Evolutionary conservation across 495 filamentous ascomycete genomes (phyloP).

Genomic region (Talaromyces adpressus): DNA sequence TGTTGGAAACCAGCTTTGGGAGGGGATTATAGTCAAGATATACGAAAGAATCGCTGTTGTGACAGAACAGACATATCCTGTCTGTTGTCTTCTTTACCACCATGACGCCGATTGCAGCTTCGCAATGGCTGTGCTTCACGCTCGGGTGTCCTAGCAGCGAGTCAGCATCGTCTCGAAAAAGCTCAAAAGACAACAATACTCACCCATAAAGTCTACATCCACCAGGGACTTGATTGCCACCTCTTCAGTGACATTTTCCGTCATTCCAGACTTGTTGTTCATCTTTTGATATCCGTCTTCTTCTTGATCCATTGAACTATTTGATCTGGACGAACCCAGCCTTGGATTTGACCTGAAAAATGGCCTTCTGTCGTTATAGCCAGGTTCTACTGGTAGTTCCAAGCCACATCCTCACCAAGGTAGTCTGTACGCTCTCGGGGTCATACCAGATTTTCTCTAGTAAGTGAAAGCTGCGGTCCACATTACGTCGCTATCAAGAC

Average conservation of each 20-base stretch:
- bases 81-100: conserved; percentile 67
- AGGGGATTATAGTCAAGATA: conserved; percentile 13
- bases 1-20: not conserved
- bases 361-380: no score
- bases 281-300: no score
- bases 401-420: no score
- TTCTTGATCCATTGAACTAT: no score
- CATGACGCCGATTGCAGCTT: conserved; percentile 77
- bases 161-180: not conserved
- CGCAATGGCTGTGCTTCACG: conserved; percentile 60
- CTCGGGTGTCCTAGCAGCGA: conserved; percentile 58
- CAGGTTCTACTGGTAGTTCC: no score
- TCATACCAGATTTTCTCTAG: no score
- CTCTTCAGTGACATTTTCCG: conserved; percentile 62
- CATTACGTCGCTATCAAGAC: not conserved
- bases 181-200: conserved; percentile 5
- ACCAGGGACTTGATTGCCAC: conserved; percentile 49
- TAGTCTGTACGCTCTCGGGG: no score
- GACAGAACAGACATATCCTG: conserved; percentile 71
- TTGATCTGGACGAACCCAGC: no score
- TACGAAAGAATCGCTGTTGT: conserved; percentile 88
- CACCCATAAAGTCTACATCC: conserved; percentile 70
- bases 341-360: no score
- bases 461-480: not conserved
- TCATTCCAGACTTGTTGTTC: conserved; percentile 40